These are phyloP conservation scores for Sungouiella blattae DNA, from an alignment of 805 yeast genomes.

Conservation along the genomic window DNA sequence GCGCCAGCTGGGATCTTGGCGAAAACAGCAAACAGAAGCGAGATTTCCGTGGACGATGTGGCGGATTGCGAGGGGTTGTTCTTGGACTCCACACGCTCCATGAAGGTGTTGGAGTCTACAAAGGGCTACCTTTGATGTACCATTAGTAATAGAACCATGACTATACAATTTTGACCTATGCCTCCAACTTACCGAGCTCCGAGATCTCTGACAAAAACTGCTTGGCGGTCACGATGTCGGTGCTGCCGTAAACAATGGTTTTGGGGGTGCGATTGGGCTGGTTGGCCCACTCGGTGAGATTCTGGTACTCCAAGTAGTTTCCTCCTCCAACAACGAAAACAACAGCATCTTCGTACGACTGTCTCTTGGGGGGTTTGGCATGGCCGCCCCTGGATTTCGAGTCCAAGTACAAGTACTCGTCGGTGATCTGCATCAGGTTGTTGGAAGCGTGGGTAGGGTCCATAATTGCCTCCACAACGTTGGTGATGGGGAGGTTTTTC, in stretches of 20 bases:
- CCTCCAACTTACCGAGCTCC: slow-evolving; percentile 16
- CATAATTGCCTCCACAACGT: slow-evolving; percentile 86
- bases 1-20: slow-evolving; percentile 88
- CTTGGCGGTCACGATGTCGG: slow-evolving; percentile 66
- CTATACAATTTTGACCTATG: too few species aligned
- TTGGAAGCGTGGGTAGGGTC: slow-evolving; percentile 68
- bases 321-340: slow-evolving; percentile 98
- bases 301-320: slow-evolving; percentile 89
- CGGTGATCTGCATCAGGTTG: slow-evolving; percentile 69
- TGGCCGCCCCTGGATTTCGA: slow-evolving; percentile 90
- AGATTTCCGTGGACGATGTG: slow-evolving; percentile 65
- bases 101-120: slow-evolving; percentile 57
- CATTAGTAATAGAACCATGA: neutral
- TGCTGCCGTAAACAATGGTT: slow-evolving; percentile 81
- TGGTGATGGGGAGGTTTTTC: slow-evolving; percentile 84
- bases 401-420: slow-evolving; percentile 86
- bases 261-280: slow-evolving; percentile 37
- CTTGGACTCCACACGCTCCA: slow-evolving; percentile 81
- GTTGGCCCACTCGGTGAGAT: slow-evolving; percentile 82
- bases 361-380: slow-evolving; percentile 83
- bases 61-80: slow-evolving; percentile 82
- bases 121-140: slow-evolving; percentile 31
- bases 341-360: slow-evolving; percentile 71
- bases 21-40: slow-evolving; percentile 65
- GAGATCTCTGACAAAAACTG: slow-evolving; percentile 68